Conservation (phyloP, 495 filamentous ascomycete species). For the Podospora sp. region DNA sequence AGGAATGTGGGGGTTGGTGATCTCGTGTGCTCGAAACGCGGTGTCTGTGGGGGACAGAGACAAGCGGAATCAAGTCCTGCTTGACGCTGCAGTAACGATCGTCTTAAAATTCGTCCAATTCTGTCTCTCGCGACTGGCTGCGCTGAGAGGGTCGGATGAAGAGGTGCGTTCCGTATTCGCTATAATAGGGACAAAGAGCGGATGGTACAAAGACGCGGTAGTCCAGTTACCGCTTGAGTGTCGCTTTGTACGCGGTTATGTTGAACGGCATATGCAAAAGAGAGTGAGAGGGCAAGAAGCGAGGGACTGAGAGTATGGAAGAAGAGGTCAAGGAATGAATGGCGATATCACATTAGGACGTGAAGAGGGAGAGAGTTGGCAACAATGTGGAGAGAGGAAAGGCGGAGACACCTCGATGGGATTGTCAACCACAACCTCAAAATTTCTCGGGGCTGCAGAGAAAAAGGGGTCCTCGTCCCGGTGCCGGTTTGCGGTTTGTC, state of each 20-base stretch:
- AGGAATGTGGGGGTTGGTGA: slow-evolving; percentile 9
- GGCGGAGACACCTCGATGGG: background rate
- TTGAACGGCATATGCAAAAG: background rate
- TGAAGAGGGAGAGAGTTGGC: background rate
- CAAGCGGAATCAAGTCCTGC: slow-evolving; percentile 8
- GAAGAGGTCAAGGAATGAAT: background rate
- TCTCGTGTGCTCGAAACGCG: background rate
- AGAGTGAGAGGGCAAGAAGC: background rate
- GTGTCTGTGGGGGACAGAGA: background rate
- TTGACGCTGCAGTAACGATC: background rate
- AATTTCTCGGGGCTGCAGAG: background rate
- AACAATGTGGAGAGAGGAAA: background rate
- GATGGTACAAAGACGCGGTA: background rate
- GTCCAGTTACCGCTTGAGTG: background rate
- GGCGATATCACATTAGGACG: background rate
- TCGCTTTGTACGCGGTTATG: background rate
- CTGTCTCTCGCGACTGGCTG: background rate
- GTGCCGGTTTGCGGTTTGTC: background rate
- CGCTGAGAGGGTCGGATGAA: background rate
- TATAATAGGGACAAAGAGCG: slow-evolving; percentile 1
- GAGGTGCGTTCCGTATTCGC: background rate
- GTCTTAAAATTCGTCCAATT: background rate
- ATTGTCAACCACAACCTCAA: slow-evolving; percentile 1
- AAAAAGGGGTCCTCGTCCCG: slow-evolving; percentile 6
- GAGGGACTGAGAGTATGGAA: background rate